A percentile compares a stretch with the other conserved stretches of the same genome.
These are phyloP conservation scores for Echites panduratus DNA, from an alignment of 257 asterid species.

Conservation along the genomic window DNA sequence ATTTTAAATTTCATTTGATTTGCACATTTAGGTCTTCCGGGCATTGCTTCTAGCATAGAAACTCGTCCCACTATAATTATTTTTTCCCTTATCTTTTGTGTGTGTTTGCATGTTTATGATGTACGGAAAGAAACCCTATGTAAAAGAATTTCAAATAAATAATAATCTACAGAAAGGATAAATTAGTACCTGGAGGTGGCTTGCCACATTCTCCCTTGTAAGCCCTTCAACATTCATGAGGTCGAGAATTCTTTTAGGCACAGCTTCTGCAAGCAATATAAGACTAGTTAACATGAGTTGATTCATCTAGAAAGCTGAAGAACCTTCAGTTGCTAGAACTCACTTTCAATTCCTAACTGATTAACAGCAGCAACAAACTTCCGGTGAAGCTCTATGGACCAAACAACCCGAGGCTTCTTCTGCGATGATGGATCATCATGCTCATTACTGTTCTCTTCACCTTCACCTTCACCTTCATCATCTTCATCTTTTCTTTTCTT, in stretches of 20 bases:
- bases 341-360: conserved; percentile 87
- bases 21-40: background rate
- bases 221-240: conserved; percentile 86
- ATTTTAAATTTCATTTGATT: background rate
- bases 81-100: background rate
- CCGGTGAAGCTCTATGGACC: conserved; percentile 93
- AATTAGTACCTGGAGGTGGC: conserved; percentile 82
- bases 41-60: background rate
- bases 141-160: background rate
- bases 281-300: conserved; percentile 2
- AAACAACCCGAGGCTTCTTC: conserved; percentile 80
- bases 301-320: background rate
- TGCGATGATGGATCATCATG: conserved; percentile 57
- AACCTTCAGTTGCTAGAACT: conserved; percentile 14
- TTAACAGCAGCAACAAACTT: conserved; percentile 76
- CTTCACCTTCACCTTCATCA: conserved; percentile 53
- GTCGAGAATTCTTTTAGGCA: conserved; percentile 84
- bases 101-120: background rate
- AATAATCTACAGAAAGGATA: conserved; percentile 14
- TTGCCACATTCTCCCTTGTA: conserved; percentile 84
- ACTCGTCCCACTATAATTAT: background rate
- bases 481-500: conserved; percentile 89
- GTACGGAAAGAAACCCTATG: background rate
- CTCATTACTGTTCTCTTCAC: conserved; percentile 48
- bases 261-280: conserved; percentile 56